Base-by-base conservation (phyloP, 2,329 filamentous ascomycete genomes). In the Botryotinia narcissicola region DNA sequence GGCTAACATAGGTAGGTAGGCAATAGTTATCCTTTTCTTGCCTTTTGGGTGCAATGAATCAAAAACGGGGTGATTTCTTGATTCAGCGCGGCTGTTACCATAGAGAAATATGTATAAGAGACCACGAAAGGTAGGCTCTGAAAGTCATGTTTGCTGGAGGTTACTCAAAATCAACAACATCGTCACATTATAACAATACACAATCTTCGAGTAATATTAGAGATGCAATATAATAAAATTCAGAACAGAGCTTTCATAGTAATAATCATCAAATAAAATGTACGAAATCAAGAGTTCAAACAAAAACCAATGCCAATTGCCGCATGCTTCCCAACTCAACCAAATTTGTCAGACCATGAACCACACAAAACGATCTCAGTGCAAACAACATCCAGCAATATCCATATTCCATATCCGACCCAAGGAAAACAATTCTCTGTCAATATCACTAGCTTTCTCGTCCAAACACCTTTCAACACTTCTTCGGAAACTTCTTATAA, bases 51-150 rank as follows among this genome's bases (percentile, higher is more conserved):
- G 48, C 14, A 51, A n/a, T n/a, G 4, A 54, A 16, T 7, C 4
- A 16, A 16, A 3, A n/a, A 3, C 25, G 12, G 5, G 12, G 1
- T 25, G n/a, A n/a, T 4, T n/a, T 14, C 14, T 7, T 8, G 7
- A 44, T 44, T 44, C 16, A 1, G 42, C 1, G 12, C 14, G 48
- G 22, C 4, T 51, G 10, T 51, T 6, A 3, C 2, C 25, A n/a
- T 51, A 5, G 48, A n/a, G 16, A 54, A 54, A 8, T 12, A 2
- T 29, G 25, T 29, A 16, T 29, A n/a, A 4, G 51, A 57, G 51
- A 9, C 29, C 51, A 29, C 51, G 25, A 57, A 18, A 35, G 32
- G 12, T 22, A 12, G 8, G 18, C 12, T 35, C 4, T 37, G 5
- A 40, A n/a, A 12, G 12, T 7, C 5, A 40, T 2, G 22, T n/a